phyloP scores from a whole-genome alignment of 345 rosid species.

The Hibiscus mutabilis region DNA sequence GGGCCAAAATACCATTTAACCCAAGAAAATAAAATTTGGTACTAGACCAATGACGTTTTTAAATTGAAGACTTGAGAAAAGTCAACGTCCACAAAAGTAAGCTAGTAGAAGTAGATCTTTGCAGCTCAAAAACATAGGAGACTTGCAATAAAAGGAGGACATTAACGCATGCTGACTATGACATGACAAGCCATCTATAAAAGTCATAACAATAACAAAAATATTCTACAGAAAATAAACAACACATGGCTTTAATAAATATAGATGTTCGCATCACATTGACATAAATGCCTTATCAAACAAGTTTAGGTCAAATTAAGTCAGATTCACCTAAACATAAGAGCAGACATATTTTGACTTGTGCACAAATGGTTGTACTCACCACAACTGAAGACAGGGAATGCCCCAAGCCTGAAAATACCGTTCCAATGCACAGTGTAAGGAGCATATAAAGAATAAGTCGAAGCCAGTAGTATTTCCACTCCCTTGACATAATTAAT shows the following conservation, averaged over 20 bases:
- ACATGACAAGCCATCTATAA: neutral
- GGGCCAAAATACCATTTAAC: no score
- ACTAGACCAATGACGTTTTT: neutral
- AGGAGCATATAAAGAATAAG: constrained; percentile 82
- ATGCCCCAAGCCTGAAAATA: constrained; percentile 89
- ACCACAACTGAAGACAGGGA: constrained; percentile 92
- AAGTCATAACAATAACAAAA: neutral
- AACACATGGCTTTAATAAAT: neutral
- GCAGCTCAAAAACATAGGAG: neutral
- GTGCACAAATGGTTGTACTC: constrained; percentile 21
- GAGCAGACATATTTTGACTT: neutral
- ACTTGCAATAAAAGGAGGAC: neutral
- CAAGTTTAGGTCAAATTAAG: neutral
- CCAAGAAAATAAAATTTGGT: neutral
- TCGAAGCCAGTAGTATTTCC: constrained; percentile 98
- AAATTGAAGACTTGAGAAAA: neutral
- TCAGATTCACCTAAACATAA: neutral
- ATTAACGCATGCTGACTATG: neutral
- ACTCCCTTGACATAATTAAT: constrained; percentile 92
- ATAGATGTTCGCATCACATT: neutral
- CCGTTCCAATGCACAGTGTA: constrained; percentile 67
- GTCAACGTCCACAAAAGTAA: neutral
- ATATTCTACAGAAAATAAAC: neutral
- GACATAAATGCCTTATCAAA: neutral
- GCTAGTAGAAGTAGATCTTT: constrained; percentile 3